Conservation (phyloP, 169 alveolate species). For the Babesia sp. region DNA sequence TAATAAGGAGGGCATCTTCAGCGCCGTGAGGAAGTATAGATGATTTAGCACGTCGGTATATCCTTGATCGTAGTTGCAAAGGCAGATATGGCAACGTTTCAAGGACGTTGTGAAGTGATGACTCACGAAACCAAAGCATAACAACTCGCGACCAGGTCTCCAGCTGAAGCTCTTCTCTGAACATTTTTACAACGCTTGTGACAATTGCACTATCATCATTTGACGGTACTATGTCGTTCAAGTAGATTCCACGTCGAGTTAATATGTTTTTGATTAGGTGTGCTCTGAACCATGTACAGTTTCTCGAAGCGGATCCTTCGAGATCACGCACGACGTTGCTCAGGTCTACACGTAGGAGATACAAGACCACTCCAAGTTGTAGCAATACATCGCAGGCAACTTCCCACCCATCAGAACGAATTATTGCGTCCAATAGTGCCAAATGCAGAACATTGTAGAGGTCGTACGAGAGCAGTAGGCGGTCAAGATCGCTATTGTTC, state of each 20-base stretch:
- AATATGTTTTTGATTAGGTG: background rate
- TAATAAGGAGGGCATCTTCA: background rate
- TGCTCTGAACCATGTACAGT: background rate
- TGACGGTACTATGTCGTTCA: background rate
- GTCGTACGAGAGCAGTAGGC: conserved; percentile 33
- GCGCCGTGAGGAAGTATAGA: background rate
- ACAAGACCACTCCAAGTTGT: conserved; percentile 26
- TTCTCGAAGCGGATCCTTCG: background rate
- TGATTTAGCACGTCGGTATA: background rate
- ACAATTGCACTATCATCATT: background rate
- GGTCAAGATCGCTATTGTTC: conserved; percentile 13
- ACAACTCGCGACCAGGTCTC: conserved; percentile 53
- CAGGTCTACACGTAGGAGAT: conserved; percentile 30
- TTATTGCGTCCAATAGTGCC: conserved; percentile 18
- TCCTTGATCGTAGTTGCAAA: background rate
- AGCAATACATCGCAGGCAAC: conserved; percentile 2
- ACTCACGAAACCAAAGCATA: conserved; percentile 15
- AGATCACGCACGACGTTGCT: background rate
- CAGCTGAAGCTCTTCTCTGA: conserved; percentile 12
- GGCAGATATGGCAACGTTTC: conserved; percentile 32
- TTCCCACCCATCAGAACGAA: conserved; percentile 28
- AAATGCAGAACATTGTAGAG: conserved; percentile 25
- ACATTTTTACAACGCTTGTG: conserved; percentile 11
- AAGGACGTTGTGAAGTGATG: conserved; percentile 30
- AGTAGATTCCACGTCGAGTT: conserved; percentile 17